These are phyloP conservation scores for Trametes sp. DNA, from an alignment of 1,284 basidiomycete species.

Conservation along the genomic window DNA sequence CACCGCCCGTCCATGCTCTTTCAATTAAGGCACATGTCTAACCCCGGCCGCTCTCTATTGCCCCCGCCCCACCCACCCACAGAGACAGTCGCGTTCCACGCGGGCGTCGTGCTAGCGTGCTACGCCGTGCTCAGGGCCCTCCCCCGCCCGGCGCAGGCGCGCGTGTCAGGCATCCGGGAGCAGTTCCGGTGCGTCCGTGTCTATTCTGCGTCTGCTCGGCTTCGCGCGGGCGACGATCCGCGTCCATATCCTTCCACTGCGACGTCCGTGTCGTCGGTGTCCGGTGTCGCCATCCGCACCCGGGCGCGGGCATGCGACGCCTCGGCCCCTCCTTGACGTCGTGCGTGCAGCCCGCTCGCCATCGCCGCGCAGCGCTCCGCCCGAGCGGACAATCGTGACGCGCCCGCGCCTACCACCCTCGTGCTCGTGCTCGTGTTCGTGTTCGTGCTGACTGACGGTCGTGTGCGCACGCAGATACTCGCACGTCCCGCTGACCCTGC, in stretches of 20 bases:
- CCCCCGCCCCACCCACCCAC: slow-evolving; percentile 6
- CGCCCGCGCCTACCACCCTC: neutral
- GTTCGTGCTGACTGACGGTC: too few relatives aligned
- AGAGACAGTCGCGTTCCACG: slow-evolving; percentile 80
- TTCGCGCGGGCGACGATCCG: slow-evolving; percentile 4
- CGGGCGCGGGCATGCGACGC: slow-evolving; percentile 5
- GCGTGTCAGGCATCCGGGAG: slow-evolving; percentile 60
- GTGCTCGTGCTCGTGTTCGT: neutral
- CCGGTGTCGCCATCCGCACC: slow-evolving; percentile 6
- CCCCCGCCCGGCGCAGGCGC: slow-evolving; percentile 9
- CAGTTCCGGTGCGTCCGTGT: slow-evolving; percentile 59
- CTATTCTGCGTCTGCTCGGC: neutral
- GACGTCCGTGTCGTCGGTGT: neutral
- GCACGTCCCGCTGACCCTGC: slow-evolving; percentile 79
- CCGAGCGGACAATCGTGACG: neutral
- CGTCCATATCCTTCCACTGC: neutral
- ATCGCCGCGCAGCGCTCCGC: neutral
- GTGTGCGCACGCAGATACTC: slow-evolving; percentile 56
- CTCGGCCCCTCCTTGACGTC: neutral
- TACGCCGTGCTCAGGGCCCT: slow-evolving; percentile 55
- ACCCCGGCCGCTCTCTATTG: slow-evolving; percentile 6
- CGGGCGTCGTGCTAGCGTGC: slow-evolving; percentile 66
- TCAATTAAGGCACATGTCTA: slow-evolving; percentile 26
- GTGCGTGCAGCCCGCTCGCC: neutral
- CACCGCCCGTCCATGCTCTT: neutral